Evolutionary conservation across 1,139 yeast species (phyloP).

Genomic region (Arxiozyma heterogenica): DNA sequence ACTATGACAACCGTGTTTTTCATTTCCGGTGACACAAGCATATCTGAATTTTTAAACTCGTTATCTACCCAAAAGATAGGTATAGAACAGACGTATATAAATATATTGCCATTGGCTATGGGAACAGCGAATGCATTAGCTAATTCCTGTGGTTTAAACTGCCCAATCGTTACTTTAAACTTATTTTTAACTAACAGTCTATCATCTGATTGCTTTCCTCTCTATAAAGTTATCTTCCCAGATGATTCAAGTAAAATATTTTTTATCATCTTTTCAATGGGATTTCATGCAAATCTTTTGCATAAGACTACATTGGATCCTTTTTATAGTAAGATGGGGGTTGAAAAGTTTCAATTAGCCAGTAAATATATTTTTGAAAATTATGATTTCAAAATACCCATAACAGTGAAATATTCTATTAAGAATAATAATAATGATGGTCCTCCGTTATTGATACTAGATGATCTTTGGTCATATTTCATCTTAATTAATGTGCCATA

Average conservation of each 20-base stretch:
- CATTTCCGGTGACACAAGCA: slow-evolving; percentile 80
- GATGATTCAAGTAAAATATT: slow-evolving; percentile 37
- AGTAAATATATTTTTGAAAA: slow-evolving; percentile 44
- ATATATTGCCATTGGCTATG: slow-evolving; percentile 52
- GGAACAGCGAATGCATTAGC: slow-evolving; percentile 87
- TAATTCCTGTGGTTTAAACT: slow-evolving; percentile 46
- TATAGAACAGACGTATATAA: slow-evolving; percentile 12
- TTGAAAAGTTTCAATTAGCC: slow-evolving; percentile 60
- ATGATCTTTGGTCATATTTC: slow-evolving; percentile 43
- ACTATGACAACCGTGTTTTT: slow-evolving; percentile 41
- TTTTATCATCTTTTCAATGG: slow-evolving; percentile 74
- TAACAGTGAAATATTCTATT: slow-evolving; percentile 31
- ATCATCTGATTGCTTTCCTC: slow-evolving; percentile 41
- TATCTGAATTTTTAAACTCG: slow-evolving; percentile 64
- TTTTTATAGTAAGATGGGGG: slow-evolving; percentile 54
- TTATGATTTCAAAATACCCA: slow-evolving; percentile 16
- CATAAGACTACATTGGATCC: slow-evolving; percentile 59
- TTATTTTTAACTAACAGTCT: slow-evolving; percentile 32
- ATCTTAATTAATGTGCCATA: slow-evolving; percentile 51
- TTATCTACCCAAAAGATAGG: slow-evolving; percentile 22
- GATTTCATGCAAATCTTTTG: slow-evolving; percentile 74
- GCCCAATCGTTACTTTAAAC: slow-evolving; percentile 43
- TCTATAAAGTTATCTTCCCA: slow-evolving; percentile 51
- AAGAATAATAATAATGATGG: not conserved
- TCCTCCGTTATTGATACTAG: not conserved